phyloP scores from a whole-genome alignment of 2,329 filamentous ascomycete species.

The Byssoonygena ceratinophila region DNA sequence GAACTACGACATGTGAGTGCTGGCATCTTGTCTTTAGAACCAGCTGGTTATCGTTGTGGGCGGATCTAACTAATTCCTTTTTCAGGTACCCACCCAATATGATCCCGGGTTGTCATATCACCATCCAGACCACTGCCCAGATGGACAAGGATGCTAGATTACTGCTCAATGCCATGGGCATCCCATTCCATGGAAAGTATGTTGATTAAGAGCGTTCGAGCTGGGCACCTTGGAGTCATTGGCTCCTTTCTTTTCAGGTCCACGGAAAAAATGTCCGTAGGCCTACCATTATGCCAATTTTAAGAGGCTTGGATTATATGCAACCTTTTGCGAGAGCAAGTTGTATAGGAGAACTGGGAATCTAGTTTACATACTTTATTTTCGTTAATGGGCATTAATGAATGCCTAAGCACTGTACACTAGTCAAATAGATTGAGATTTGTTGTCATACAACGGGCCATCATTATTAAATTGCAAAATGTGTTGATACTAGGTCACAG shows the following conservation, averaged over 20 bases:
- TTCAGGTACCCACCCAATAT: slow-evolving; percentile 55
- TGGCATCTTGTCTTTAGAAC: neutral
- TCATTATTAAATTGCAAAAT: too few relatives aligned
- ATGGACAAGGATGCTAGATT: slow-evolving; percentile 77
- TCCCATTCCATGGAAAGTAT: slow-evolving; percentile 74
- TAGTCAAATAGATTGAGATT: neutral
- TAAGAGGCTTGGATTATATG: neutral
- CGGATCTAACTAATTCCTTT: slow-evolving; percentile 7
- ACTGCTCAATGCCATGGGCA: slow-evolving; percentile 58
- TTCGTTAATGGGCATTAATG: neutral
- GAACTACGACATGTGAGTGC: slow-evolving; percentile 76
- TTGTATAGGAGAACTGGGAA: neutral
- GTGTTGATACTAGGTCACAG: too few relatives aligned
- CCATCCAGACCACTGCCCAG: slow-evolving; percentile 71
- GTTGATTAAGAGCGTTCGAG: slow-evolving; percentile 35
- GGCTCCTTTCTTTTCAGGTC: neutral
- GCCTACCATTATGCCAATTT: neutral
- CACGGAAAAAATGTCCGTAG: neutral
- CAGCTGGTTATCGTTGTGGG: neutral
- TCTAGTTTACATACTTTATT: neutral
- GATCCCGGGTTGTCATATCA: slow-evolving; percentile 77
- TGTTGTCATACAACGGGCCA: too few relatives aligned
- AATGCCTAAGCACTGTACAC: neutral
- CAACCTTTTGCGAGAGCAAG: neutral
- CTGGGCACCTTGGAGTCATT: neutral